Base-by-base conservation (phyloP, 1,284 basidiomycete genomes). In the Ganoderma sp. region DNA sequence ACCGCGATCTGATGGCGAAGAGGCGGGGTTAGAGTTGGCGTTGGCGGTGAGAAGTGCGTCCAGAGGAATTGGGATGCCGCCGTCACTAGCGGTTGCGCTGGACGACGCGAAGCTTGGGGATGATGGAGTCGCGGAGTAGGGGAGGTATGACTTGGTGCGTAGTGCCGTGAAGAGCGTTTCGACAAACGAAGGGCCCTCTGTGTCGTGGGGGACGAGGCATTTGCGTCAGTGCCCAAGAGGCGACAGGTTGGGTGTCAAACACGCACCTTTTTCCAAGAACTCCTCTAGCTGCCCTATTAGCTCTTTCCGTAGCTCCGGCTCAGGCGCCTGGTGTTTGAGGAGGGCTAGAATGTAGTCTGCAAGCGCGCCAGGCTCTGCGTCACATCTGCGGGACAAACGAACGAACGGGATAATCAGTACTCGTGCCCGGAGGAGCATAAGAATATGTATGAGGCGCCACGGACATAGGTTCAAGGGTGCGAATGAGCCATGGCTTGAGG, bases 341-440 rank as follows among this genome's bases (percentile, higher is more conserved):
- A 99, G 84, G n/a, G 97, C 97, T 61, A 98, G 87, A 73, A 98
- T 92, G 78, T 98, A 99, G 78, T 98, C 96, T 15, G 95, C 92
- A 63, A 99, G 88, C 25, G 97, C 95, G 42, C 92, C 90, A 32
- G 97, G 96, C 79, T 98, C 97, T 64, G 97, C 97, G 79, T 99
- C 97, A 78, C 95, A 98, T 84, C 96, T 98, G 76, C 34, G 66
- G 67, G 37, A 72, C 56, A 70, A 64, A 63, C 1, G 28, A 64
- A 63, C 1, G 28, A 67, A 63, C 17, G 32, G 48, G 14, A 63
- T 59, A 52, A 71, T 63, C 28, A 70, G 37, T 61, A 19, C 19
- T n/a, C 25, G 22, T 52, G n/a, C 22, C 2, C 15, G 22, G 62
- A 69, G 43, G 65, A 66, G 60, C 50, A 34, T 48, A 43, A 71